phyloP scores from a whole-genome alignment of 225 moss, liverwort and hornwort species.

The Marchantia paleacea region DNA sequence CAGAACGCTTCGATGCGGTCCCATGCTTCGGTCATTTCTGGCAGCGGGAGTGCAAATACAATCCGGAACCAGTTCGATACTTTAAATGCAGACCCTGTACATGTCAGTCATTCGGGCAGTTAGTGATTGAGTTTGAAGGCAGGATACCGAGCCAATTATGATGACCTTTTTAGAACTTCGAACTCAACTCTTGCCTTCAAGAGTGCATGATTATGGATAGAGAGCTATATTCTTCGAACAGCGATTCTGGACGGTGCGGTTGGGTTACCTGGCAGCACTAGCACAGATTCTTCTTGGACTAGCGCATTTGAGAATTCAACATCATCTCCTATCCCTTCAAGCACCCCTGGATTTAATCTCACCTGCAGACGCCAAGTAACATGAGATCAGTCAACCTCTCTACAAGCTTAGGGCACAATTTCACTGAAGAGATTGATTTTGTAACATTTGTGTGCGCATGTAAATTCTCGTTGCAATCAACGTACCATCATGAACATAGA shows the following conservation, averaged over 20 bases:
- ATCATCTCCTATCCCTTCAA: slow-evolving; percentile 52
- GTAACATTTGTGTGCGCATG: not conserved
- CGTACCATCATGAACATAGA: slow-evolving; percentile 84
- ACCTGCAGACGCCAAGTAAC: slow-evolving; percentile 37
- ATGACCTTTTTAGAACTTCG: no score
- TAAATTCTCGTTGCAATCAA: not conserved
- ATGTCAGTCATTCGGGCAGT: not conserved
- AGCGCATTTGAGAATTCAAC: slow-evolving; percentile 58
- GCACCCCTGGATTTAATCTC: slow-evolving; percentile 44
- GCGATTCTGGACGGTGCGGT: no score
- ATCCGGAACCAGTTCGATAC: slow-evolving; percentile 60
- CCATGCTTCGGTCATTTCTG: slow-evolving; percentile 60
- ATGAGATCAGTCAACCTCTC: not conserved
- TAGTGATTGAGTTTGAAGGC: not conserved
- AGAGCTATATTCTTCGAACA: not conserved
- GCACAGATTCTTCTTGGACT: slow-evolving; percentile 66
- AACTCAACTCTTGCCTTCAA: no score
- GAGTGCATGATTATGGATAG: not conserved
- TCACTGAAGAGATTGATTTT: not conserved
- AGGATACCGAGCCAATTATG: no score
- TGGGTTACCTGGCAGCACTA: slow-evolving; percentile 63
- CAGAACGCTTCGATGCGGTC: slow-evolving; percentile 68
- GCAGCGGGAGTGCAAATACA: slow-evolving; percentile 58
- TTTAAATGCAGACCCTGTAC: slow-evolving; percentile 56
- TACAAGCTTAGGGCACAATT: not conserved